A percentile compares a stretch with the other conserved stretches of the same genome.
Evolutionary conservation across 768 basidiomycete species (phyloP).

Genomic region (Kwoniella sp.): DNA sequence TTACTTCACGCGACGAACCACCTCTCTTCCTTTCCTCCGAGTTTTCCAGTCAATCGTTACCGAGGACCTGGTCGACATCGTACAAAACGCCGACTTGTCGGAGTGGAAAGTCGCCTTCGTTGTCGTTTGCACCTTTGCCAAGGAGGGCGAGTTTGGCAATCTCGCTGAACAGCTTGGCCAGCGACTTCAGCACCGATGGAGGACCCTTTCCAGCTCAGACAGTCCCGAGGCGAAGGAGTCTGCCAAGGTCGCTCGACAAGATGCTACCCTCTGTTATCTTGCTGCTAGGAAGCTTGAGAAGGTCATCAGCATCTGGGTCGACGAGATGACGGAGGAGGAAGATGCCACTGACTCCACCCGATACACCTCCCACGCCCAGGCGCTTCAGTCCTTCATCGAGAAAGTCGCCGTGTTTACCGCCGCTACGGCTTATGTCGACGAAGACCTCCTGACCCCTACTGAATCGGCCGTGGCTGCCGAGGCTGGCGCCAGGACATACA

Average conservation of each 20-base stretch:
- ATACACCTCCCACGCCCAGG: conserved; percentile 57
- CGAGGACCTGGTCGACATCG: conserved; percentile 85
- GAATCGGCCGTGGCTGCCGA: conserved; percentile 53
- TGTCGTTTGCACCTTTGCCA: conserved; percentile 89
- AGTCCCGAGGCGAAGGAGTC: conserved; percentile 48
- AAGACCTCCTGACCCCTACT: conserved; percentile 58
- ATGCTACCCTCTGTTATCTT: conserved; percentile 88
- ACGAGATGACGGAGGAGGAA: conserved; percentile 86
- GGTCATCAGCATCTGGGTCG: conserved; percentile 83
- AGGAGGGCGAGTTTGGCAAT: conserved; percentile 73
- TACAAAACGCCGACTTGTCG: conserved; percentile 87
- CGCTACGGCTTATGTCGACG: conserved; percentile 58
- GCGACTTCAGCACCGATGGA: conserved; percentile 79
- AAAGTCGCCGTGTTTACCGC: conserved; percentile 88
- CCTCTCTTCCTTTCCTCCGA: conserved; percentile 76
- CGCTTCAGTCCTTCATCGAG: conserved; percentile 89
- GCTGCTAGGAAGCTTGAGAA: conserved; percentile 85
- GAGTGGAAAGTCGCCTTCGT: conserved; percentile 98
- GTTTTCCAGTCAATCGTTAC: conserved; percentile 91
- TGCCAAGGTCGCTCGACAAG: conserved; percentile 62
- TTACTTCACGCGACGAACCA: conserved; percentile 80
- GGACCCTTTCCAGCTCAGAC: conserved; percentile 55
- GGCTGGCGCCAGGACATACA: conserved; percentile 63
- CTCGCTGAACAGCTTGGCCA: conserved; percentile 88
- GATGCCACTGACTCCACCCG: conserved; percentile 51